These are phyloP conservation scores for Gossypium davidsonii DNA, from an alignment of 441 rosid species.

Conservation along the genomic window DNA sequence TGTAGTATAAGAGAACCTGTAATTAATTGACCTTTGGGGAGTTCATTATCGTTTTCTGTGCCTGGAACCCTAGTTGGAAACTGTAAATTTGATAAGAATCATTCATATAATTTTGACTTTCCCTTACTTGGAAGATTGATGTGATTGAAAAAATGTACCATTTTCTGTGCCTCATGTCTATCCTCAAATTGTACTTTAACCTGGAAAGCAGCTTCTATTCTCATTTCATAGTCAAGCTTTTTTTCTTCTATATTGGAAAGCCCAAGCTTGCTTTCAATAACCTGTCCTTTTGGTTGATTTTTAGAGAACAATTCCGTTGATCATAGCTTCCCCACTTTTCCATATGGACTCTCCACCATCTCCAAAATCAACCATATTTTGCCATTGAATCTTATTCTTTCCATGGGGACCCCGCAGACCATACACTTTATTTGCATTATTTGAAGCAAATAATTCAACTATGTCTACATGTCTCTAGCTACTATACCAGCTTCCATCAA, in stretches of 20 bases:
- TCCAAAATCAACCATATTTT: conserved; percentile 16
- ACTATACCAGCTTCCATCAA: background rate
- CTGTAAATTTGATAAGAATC: no score
- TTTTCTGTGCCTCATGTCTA: background rate
- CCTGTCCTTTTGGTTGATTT: conserved; percentile 18
- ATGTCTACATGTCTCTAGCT: background rate
- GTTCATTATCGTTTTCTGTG: no score
- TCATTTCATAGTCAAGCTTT: background rate
- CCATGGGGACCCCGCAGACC: conserved; percentile 34
- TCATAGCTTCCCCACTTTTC: conserved; percentile 26
- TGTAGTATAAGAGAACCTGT: no score
- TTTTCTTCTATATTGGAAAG: background rate
- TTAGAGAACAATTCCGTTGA: conserved; percentile 27
- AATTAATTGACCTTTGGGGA: no score
- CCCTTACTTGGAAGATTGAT: background rate
- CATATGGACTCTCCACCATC: conserved; percentile 46
- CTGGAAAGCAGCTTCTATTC: background rate
- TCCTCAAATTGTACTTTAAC: background rate
- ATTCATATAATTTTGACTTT: background rate
- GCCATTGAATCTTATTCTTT: conserved; percentile 39
- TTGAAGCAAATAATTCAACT: background rate
- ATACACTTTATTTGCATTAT: background rate
- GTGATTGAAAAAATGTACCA: background rate
- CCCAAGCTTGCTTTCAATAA: conserved; percentile 19
- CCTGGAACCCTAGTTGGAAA: no score